Evolutionary conservation across 2,329 filamentous ascomycete species (phyloP).

Genomic region (Monascus ruber): DNA sequence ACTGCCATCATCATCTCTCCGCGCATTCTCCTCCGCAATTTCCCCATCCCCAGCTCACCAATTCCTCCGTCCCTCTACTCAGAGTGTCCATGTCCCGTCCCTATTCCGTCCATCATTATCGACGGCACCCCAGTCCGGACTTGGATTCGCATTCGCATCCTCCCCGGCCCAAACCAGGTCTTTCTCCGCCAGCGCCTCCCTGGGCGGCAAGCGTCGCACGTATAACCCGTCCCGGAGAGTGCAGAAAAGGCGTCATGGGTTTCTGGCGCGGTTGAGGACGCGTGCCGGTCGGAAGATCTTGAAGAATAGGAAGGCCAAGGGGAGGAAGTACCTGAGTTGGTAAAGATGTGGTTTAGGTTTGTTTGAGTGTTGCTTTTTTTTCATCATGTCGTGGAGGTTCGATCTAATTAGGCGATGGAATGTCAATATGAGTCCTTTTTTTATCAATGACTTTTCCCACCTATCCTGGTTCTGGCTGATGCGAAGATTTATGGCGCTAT

Average conservation of each 20-base stretch:
- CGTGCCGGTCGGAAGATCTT: conserved; percentile 44
- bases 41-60: background rate
- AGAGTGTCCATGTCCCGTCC: no score
- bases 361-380: conserved; percentile 1
- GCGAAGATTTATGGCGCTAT: background rate
- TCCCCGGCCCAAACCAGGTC: conserved; percentile 16
- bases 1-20: background rate
- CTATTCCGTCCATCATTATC: no score
- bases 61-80: no score
- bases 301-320: conserved; percentile 43
- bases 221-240: conserved; percentile 49
- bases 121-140: conserved; percentile 1
- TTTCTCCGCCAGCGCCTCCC: conserved; percentile 34
- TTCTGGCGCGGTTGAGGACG: conserved; percentile 41
- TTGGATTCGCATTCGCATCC: background rate
- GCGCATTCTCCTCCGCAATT: conserved; percentile 2
- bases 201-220: conserved; percentile 40
- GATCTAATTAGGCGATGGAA: no score
- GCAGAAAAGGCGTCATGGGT: conserved; percentile 52
- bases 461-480: conserved; percentile 1
- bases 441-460: background rate
- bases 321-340: conserved; percentile 43
- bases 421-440: no score
- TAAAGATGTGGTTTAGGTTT: conserved; percentile 15
- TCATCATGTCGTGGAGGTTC: background rate